A percentile compares a stretch with the other conserved stretches of the same genome.
These are phyloP conservation scores for Nakazawaea pomicola DNA, from an alignment of 805 yeast genomes.

Conservation along the genomic window DNA sequence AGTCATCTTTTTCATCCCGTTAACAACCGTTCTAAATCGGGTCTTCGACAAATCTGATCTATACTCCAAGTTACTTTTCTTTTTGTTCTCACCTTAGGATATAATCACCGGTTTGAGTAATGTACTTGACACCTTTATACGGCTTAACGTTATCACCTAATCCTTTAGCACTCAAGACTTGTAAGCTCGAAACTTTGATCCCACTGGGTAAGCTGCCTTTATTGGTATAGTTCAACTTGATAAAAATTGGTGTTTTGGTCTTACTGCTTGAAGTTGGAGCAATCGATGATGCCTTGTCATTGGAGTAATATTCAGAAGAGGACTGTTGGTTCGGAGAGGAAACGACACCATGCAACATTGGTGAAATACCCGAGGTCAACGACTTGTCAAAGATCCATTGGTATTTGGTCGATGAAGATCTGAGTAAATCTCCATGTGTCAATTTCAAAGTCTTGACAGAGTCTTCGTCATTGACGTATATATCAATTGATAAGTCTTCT, in stretches of 20 bases:
- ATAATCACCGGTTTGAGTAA: conserved; percentile 58
- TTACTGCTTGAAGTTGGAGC: conserved; percentile 1
- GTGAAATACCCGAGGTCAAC: conserved; percentile 58
- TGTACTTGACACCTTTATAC: conserved; percentile 86
- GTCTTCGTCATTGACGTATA: conserved; percentile 20
- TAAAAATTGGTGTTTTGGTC: conserved; percentile 33
- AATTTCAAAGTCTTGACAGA: conserved; percentile 53
- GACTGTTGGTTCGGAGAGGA: background rate
- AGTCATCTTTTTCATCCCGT: too few species aligned
- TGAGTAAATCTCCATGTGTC: conserved; percentile 74
- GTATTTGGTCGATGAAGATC: conserved; percentile 42
- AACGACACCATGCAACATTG: conserved; percentile 59
- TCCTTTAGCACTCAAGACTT: conserved; percentile 53
- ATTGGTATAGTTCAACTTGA: conserved; percentile 48
- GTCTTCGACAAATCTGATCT: too few species aligned
- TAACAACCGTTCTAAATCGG: too few species aligned
- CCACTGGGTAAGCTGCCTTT: conserved; percentile 78
- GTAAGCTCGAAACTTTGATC: conserved; percentile 58
- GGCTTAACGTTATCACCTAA: conserved; percentile 62
- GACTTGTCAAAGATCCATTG: conserved; percentile 66
- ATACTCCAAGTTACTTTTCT: too few species aligned
- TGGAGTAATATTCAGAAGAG: background rate
- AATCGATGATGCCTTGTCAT: conserved; percentile 1
- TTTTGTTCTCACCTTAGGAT: too few species aligned
- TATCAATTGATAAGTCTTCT: conserved; percentile 40